Percentiles rank a stretch among this genome's conserved stretches.
Conservation (phyloP, 1,139 yeast species). For the Arxiozyma bovina region DNA sequence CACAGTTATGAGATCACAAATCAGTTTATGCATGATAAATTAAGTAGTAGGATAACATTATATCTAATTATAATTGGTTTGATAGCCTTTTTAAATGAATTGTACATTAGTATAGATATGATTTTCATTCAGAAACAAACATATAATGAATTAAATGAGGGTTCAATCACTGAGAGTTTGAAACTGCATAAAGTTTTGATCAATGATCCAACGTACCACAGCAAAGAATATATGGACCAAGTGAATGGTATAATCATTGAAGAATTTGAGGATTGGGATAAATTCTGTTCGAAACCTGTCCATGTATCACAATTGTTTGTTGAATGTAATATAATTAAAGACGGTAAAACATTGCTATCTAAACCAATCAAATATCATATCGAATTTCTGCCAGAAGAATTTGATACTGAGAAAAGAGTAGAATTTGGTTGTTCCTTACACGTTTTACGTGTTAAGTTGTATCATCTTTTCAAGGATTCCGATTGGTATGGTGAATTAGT, state of each 20-base stretch:
- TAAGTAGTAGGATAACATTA: constrained; percentile 31
- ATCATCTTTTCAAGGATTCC: constrained; percentile 47
- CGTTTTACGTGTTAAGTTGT: constrained; percentile 48
- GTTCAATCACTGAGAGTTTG: constrained; percentile 26
- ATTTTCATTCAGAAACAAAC: constrained; percentile 28
- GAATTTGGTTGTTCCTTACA: constrained; percentile 64
- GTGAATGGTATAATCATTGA: constrained; percentile 30
- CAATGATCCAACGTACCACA: constrained; percentile 28
- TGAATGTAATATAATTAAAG: constrained; percentile 36
- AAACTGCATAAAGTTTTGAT: constrained; percentile 24
- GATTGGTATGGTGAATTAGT: constrained; percentile 33
- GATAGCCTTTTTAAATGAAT: constrained; percentile 29
- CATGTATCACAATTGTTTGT: constrained; percentile 70
- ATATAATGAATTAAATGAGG: constrained; percentile 26
- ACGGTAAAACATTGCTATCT: constrained; percentile 22
- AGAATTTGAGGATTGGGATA: constrained; percentile 50
- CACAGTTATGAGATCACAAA: constrained; percentile 8
- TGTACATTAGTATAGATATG: constrained; percentile 31
- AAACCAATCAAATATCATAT: constrained; percentile 52
- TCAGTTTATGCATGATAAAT: constrained; percentile 22
- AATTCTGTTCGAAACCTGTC: constrained; percentile 60
- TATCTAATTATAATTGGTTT: constrained; percentile 27
- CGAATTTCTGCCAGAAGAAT: constrained; percentile 77
- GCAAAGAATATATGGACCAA: constrained; percentile 27
- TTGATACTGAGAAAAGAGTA: constrained; percentile 44